Conservation (phyloP, 2,329 filamentous ascomycete genomes). For the Coniochaeta hoffmannii region DNA sequence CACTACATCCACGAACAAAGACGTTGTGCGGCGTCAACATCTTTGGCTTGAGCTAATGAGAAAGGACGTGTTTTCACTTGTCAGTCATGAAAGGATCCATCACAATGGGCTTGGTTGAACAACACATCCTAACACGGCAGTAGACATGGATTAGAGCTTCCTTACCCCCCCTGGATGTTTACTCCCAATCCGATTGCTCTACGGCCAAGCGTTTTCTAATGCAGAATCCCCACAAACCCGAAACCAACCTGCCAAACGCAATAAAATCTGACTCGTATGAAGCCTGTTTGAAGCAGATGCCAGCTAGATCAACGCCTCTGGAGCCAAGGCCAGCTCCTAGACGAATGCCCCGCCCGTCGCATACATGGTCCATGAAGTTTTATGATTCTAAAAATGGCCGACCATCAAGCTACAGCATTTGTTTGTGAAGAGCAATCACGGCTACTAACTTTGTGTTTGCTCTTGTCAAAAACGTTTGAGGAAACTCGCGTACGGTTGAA, state of each 20-base stretch:
- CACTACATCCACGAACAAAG: neutral
- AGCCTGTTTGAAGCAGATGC: neutral
- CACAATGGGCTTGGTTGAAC: too few relatives aligned
- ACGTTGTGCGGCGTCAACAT: neutral
- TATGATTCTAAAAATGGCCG: neutral
- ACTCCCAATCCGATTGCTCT: neutral
- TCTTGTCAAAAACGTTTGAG: too few relatives aligned
- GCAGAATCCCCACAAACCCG: neutral
- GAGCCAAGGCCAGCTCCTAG: neutral
- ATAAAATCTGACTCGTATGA: neutral
- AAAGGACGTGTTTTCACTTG: too few relatives aligned
- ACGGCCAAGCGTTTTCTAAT: neutral
- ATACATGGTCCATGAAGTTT: neutral
- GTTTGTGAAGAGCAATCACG: neutral
- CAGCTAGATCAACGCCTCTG: neutral
- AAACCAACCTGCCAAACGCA: neutral
- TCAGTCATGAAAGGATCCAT: too few relatives aligned
- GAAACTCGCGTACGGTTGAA: too few relatives aligned
- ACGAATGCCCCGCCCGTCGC: neutral
- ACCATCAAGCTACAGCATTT: neutral
- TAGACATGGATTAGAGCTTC: too few relatives aligned
- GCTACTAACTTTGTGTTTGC: neutral
- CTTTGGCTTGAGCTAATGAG: too few relatives aligned
- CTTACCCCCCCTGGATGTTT: too few relatives aligned
- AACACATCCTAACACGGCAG: too few relatives aligned